Percentiles rank a stretch among this genome's conserved stretches.
Conservation (phyloP, 1,284 basidiomycete genomes). For the Ustilago tritici region DNA sequence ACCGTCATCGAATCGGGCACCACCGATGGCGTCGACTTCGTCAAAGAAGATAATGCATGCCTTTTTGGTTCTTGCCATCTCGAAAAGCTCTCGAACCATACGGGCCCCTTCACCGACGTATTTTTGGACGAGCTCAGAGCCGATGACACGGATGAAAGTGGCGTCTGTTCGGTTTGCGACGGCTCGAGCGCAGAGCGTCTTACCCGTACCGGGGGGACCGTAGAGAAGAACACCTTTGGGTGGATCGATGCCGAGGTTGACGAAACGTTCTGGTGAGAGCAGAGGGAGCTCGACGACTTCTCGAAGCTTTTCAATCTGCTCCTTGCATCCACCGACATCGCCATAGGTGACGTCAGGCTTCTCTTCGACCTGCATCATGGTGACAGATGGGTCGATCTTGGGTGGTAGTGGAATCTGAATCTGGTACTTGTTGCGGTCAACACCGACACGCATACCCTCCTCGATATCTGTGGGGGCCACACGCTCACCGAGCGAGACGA, state of each 20-base stretch:
- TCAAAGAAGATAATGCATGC: conserved; percentile 99
- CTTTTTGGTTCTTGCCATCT: conserved; percentile 98
- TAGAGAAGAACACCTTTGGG: conserved; percentile 97
- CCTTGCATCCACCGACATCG: conserved; percentile 98
- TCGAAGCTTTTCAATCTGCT: conserved; percentile 98
- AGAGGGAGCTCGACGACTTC: conserved; percentile 99
- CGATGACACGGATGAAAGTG: conserved; percentile 98
- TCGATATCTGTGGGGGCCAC: conserved; percentile 98
- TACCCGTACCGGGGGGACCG: conserved; percentile 95
- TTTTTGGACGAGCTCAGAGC: conserved; percentile 98
- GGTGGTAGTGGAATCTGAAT: conserved; percentile 99
- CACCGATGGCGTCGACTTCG: conserved; percentile 96
- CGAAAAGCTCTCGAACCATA: conserved; percentile 98
- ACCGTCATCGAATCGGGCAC: conserved; percentile 98
- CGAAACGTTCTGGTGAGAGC: conserved; percentile 89
- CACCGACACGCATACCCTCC: conserved; percentile 98
- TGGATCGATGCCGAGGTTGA: conserved; percentile 97
- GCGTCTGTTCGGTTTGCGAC: conserved; percentile 99
- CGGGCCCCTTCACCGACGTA: conserved; percentile 99
- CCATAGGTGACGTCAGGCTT: conserved; percentile 99
- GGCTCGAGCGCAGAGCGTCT: conserved; percentile 96
- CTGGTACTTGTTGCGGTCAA: conserved; percentile 95
- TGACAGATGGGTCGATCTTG: conserved; percentile 98
- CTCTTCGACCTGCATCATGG: conserved; percentile 99
- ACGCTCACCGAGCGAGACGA: conserved; percentile 94